phyloP scores from a whole-genome alignment of 1,284 basidiomycete genomes.

The Cryptococcus sp. region DNA sequence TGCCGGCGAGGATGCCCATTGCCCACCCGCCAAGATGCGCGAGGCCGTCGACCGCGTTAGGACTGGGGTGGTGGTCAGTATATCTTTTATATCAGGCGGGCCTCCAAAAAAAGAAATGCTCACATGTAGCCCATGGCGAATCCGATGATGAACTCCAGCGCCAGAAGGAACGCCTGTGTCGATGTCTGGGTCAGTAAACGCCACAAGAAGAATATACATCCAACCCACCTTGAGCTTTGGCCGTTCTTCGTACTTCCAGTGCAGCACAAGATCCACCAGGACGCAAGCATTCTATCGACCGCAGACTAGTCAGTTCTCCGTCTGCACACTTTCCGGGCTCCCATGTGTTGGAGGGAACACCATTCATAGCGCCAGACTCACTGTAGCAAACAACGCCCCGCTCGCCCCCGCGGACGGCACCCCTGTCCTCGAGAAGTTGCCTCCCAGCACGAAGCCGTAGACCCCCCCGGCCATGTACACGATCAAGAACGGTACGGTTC shows the following conservation, averaged over 20 bases:
- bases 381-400: slow-evolving; percentile 87
- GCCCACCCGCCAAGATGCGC: slow-evolving; percentile 52
- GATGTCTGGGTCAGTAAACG: background rate
- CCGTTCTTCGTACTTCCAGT: slow-evolving; percentile 82
- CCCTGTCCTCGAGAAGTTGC: slow-evolving; percentile 84
- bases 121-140: slow-evolving; percentile 77
- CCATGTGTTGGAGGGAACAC: background rate
- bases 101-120: slow-evolving; percentile 8
- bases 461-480: slow-evolving; percentile 86
- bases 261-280: slow-evolving; percentile 79
- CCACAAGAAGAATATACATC: no score
- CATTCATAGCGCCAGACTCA: slow-evolving; percentile 7
- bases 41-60: slow-evolving; percentile 47
- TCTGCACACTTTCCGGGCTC: background rate
- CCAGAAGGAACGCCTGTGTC: slow-evolving; percentile 61
- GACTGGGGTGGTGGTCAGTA: slow-evolving; percentile 15
- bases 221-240: slow-evolving; percentile 67
- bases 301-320: background rate
- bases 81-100: background rate
- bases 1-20: slow-evolving; percentile 74
- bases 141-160: slow-evolving; percentile 77
- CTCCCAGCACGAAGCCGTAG: slow-evolving; percentile 77
- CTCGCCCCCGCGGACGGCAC: slow-evolving; percentile 90
- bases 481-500: slow-evolving; percentile 72
- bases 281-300: slow-evolving; percentile 62